Evolutionary conservation across 192 early-diverging fungal genomes (phyloP).

Genomic region (Glomus cerebriforme): DNA sequence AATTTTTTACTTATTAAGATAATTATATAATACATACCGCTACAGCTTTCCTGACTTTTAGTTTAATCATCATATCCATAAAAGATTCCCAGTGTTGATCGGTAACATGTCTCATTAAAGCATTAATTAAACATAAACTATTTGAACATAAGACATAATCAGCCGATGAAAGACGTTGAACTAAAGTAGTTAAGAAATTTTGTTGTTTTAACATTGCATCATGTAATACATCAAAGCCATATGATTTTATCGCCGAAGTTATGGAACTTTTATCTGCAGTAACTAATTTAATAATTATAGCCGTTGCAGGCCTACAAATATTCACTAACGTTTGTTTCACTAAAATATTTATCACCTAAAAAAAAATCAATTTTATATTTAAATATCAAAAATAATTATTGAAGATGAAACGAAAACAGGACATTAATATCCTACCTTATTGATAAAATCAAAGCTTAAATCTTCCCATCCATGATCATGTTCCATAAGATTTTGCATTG

Average conservation of each 20-base stretch:
- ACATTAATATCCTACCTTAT: slow-evolving; percentile 39
- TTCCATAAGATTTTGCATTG: slow-evolving; percentile 66
- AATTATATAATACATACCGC: slow-evolving; percentile 42
- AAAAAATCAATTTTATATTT: slow-evolving; percentile 30
- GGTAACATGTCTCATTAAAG: slow-evolving; percentile 62
- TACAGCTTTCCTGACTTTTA: slow-evolving; percentile 52
- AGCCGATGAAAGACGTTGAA: slow-evolving; percentile 58
- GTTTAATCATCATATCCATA: slow-evolving; percentile 50
- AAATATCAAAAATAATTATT: background rate
- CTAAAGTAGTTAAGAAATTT: slow-evolving; percentile 50
- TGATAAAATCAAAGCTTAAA: slow-evolving; percentile 52
- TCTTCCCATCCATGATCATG: slow-evolving; percentile 66
- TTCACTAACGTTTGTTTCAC: slow-evolving; percentile 68
- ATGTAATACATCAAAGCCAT: slow-evolving; percentile 58
- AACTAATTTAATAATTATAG: slow-evolving; percentile 67
- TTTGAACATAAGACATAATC: slow-evolving; percentile 67
- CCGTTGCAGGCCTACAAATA: slow-evolving; percentile 71
- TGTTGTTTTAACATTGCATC: slow-evolving; percentile 50
- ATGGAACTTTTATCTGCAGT: slow-evolving; percentile 40
- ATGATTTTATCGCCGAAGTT: slow-evolving; percentile 40
- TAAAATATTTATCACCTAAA: slow-evolving; percentile 49
- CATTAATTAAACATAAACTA: slow-evolving; percentile 64
- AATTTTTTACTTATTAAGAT: too few relatives aligned
- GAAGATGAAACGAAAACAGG: too few relatives aligned
- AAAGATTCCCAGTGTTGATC: slow-evolving; percentile 53